Percentiles rank a stretch among this genome's conserved stretches.
Evolutionary conservation across 371 early-diverging fungal species (phyloP).

Genomic region (Mortierella sp.): DNA sequence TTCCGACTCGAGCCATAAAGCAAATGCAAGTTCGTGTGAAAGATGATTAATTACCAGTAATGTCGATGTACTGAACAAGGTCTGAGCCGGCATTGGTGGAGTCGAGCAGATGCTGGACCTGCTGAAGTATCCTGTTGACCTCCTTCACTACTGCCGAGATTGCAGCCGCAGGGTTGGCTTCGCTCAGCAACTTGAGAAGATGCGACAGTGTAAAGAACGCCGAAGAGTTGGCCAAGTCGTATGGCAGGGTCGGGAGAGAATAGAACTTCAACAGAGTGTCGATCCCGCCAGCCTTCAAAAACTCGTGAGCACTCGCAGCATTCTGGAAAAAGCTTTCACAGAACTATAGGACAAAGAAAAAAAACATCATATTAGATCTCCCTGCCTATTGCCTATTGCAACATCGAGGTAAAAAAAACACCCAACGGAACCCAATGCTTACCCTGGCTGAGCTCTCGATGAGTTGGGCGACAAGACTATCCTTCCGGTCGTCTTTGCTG

Average conservation of each 20-base stretch:
- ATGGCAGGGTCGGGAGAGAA: conserved; percentile 77
- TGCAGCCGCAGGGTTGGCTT: conserved; percentile 69
- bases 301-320: conserved; percentile 77
- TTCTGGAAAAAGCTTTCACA: conserved; percentile 91
- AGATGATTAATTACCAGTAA: conserved; percentile 24
- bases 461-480: conserved; percentile 60
- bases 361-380: background rate
- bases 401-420: background rate
- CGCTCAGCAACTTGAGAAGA: conserved; percentile 79
- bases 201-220: conserved; percentile 80
- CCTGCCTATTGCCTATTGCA: too few species aligned
- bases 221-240: conserved; percentile 79
- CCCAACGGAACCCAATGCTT: conserved; percentile 35
- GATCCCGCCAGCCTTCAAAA: conserved; percentile 79
- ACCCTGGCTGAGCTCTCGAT: conserved; percentile 68
- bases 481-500: conserved; percentile 69
- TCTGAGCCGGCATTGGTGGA: conserved; percentile 30
- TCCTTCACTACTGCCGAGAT: conserved; percentile 61
- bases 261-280: conserved; percentile 75
- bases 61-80: conserved; percentile 46
- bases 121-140: conserved; percentile 62
- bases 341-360: conserved; percentile 64
- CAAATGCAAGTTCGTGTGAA: background rate
- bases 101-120: conserved; percentile 43
- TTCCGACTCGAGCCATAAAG: background rate